phyloP scores from a whole-genome alignment of 371 early-diverging fungal genomes.

The Mortierella sp. region DNA sequence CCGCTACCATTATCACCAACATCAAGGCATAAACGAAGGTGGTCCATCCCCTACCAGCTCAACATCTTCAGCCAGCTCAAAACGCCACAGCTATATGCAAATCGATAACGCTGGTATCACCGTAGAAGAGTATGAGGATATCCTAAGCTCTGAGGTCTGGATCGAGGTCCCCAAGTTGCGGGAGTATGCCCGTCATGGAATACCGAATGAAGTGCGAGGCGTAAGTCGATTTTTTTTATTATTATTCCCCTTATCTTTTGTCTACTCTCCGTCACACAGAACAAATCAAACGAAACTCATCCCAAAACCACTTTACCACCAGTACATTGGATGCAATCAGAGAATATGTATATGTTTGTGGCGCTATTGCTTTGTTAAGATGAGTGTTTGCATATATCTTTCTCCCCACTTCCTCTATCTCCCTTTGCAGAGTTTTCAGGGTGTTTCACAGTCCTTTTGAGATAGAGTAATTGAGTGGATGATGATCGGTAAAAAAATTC shows the following conservation, averaged over 20 bases:
- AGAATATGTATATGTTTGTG: neutral
- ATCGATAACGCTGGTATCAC: conserved; percentile 24
- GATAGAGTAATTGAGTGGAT: neutral
- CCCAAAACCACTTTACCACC: neutral
- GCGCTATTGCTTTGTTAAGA: neutral
- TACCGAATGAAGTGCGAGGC: conserved; percentile 85
- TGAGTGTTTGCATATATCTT: neutral
- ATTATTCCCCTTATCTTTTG: neutral
- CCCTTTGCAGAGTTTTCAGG: too few relatives aligned
- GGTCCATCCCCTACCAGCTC: conserved; percentile 16
- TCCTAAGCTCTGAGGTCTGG: conserved; percentile 86
- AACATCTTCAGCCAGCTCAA: conserved; percentile 2
- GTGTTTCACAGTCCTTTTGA: neutral
- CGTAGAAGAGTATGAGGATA: conserved; percentile 79
- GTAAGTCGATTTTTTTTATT: conserved; percentile 62
- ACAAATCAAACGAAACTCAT: neutral
- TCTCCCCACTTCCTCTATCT: too few relatives aligned
- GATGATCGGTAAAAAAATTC: neutral
- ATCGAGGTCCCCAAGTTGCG: conserved; percentile 88
- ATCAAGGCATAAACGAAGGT: neutral
- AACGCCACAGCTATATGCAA: conserved; percentile 7
- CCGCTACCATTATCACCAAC: conserved; percentile 15
- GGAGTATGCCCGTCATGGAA: conserved; percentile 82
- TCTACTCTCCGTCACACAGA: neutral
- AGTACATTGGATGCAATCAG: too few relatives aligned